A percentile compares a stretch with the other conserved stretches of the same genome.
Evolutionary conservation across 2,329 filamentous ascomycete species (phyloP).

Genomic region (Exserohilum rostratum): DNA sequence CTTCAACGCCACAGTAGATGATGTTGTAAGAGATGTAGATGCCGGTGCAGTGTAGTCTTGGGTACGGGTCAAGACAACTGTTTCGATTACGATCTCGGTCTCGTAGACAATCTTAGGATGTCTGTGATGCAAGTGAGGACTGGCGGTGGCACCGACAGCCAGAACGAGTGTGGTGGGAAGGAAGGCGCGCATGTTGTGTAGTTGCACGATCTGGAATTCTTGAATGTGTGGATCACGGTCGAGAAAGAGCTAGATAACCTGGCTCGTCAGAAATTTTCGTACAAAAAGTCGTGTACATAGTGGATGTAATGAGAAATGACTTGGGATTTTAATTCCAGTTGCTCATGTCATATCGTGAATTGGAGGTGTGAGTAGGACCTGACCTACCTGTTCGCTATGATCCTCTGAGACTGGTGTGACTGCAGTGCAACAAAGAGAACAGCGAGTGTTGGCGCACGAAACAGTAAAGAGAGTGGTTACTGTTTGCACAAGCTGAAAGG

Average conservation of each 20-base stretch:
- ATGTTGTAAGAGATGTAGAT: conserved; percentile 3
- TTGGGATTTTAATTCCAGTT: no score
- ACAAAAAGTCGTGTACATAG: no score
- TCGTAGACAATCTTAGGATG: conserved; percentile 33
- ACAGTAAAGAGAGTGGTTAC: conserved; percentile 32
- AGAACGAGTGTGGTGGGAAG: conserved; percentile 33
- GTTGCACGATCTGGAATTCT: conserved; percentile 7
- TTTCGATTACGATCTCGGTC: conserved; percentile 26
- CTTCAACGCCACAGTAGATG: neutral
- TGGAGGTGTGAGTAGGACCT: no score
- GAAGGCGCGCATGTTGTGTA: conserved; percentile 36
- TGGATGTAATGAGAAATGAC: no score
- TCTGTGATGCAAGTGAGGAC: conserved; percentile 23
- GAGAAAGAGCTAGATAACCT: no score
- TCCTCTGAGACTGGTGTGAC: conserved; percentile 13
- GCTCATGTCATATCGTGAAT: no score
- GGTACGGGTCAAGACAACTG: conserved; percentile 26
- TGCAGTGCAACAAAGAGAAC: conserved; percentile 23
- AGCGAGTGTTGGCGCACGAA: conserved; percentile 24
- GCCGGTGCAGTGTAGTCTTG: neutral
- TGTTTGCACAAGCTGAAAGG: conserved; percentile 30
- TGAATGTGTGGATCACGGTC: neutral
- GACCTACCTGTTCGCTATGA: no score
- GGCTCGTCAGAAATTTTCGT: no score
- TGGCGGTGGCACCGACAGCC: conserved; percentile 33